phyloP scores from a whole-genome alignment of 176 grass and related monocot genomes.

The Cenchrus americanus region DNA sequence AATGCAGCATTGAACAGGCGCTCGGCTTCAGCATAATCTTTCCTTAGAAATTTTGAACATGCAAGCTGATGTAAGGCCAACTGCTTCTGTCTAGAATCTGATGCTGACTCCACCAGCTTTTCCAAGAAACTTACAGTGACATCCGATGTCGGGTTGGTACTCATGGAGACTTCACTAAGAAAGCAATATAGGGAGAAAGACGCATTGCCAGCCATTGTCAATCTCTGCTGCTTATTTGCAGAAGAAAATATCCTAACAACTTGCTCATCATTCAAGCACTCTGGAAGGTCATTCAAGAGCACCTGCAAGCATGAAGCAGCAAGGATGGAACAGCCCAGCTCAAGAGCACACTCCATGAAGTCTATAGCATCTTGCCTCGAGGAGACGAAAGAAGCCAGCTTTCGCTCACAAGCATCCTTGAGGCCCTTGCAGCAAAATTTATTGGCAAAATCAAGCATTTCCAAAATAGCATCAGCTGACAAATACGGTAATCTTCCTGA shows the following conservation, averaged over 20 bases:
- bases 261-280: conserved; percentile 86
- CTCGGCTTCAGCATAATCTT: conserved; percentile 81
- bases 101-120: conserved; percentile 84
- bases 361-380: conserved; percentile 95
- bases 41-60: conserved; percentile 68
- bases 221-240: conserved; percentile 71
- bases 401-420: conserved; percentile 89
- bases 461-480: conserved; percentile 76
- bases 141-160: conserved; percentile 64
- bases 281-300: conserved; percentile 80
- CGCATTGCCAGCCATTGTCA: conserved; percentile 75
- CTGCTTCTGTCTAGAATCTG: conserved; percentile 78
- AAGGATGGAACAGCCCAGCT: conserved; percentile 80
- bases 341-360: conserved; percentile 95
- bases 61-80: conserved; percentile 82
- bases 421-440: conserved; percentile 95
- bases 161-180: conserved; percentile 89
- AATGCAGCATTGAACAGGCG: conserved; percentile 77
- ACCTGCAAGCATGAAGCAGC: conserved; percentile 92
- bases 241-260: conserved; percentile 77
- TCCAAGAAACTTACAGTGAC: conserved; percentile 73
- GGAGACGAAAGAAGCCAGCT: conserved; percentile 87
- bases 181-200: conserved; percentile 94
- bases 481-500: conserved; percentile 73
- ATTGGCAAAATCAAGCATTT: conserved; percentile 95